Evolutionary conservation across 441 rosid species (phyloP), one percentile per base, ranked within the genome.

Genomic region (Eruca vesicaria): DNA sequence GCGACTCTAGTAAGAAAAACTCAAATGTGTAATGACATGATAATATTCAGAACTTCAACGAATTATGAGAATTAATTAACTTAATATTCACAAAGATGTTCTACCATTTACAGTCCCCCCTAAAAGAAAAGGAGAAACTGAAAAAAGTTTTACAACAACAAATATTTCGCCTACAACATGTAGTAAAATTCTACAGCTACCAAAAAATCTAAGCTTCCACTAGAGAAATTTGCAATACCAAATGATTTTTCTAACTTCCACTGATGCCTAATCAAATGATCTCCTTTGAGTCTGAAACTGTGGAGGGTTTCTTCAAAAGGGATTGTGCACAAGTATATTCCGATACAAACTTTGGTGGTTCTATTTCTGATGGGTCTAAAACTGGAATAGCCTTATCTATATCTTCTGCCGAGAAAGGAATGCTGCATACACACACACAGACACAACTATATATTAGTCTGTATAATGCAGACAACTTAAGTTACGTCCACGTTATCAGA

Each of bases 341-440:
- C 23, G 88, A 81, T 66, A 91, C 83, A 31, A 76, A 75, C 19
- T 80, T 74, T 2, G 97, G 99, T 35, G 83, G 73, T 71, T 86
- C 89, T 41, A 87, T 68, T 53, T 81, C 86, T 43, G 91, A 82
- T 70, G 98, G 96, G 73, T 93, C 98, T 62, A 88, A 84, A 12
- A 81, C 78, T 6, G 99, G 98, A 76, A 95, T 89, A 6, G 98
- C 97, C 82, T 85, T 93, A 78, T 93, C 99, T 75, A 95, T 91
- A 80, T 93, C 99, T 78, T 93, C 99, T 1, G 95, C 89, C 10
- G 94, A 96, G 84, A 93, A 93, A 1, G 99, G 99, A 64, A 96
- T 91, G 89, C 99, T 96, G 86, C 86, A 79, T 59, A 55, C 62
- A 66, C 14, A 41, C 10, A 31, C 15, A 55, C 28, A 43, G 6